phyloP scores from a whole-genome alignment of 306 rosid species.

The Castanospermum australe region DNA sequence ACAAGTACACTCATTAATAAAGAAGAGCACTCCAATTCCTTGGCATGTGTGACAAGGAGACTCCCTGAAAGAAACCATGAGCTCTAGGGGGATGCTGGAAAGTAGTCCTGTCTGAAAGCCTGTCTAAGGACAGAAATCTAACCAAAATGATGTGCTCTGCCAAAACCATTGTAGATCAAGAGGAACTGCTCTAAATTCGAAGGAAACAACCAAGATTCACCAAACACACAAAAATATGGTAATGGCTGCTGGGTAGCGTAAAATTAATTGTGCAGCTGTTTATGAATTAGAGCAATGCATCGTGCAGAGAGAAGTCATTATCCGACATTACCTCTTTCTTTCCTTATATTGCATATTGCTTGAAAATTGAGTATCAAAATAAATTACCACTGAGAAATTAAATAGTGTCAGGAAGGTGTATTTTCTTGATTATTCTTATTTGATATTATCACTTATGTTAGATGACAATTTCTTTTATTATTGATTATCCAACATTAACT shows the following conservation, averaged over 20 bases:
- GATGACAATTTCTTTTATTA: not conserved
- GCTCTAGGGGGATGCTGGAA: not conserved
- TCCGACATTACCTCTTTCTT: not conserved
- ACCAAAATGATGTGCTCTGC: not conserved
- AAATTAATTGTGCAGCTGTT: not conserved
- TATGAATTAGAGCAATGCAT: not conserved
- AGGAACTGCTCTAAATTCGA: constrained; percentile 6
- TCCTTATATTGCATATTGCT: not conserved
- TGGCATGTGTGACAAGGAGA: not conserved
- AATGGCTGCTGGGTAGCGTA: not conserved
- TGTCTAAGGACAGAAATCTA: not conserved
- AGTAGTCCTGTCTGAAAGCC: not conserved
- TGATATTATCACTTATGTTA: not conserved
- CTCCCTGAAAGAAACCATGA: not conserved
- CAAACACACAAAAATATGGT: not conserved
- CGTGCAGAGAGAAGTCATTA: not conserved
- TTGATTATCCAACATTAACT: not conserved
- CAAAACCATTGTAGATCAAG: not conserved
- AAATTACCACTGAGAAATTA: not conserved
- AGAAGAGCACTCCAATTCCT: not conserved
- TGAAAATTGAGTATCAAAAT: constrained; percentile 1
- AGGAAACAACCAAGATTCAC: not conserved
- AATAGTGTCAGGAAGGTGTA: not conserved
- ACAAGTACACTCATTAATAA: not conserved
- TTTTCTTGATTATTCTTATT: constrained; percentile 5